phyloP scores from a whole-genome alignment of 2,329 filamentous ascomycete species.

The Dactylonectria macrodidyma region DNA sequence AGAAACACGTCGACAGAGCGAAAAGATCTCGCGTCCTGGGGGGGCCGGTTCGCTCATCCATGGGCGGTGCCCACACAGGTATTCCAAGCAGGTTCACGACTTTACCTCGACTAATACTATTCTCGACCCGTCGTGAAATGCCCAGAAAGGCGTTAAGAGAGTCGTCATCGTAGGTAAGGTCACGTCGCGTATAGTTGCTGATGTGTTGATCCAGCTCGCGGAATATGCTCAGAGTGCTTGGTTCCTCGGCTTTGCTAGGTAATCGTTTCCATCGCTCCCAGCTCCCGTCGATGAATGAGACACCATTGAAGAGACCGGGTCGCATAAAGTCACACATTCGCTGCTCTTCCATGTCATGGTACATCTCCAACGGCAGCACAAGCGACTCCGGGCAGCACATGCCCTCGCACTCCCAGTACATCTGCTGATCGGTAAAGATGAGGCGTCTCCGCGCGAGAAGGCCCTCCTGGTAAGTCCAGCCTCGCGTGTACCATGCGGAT shows the following conservation, averaged over 20 bases:
- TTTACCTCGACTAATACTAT: slow-evolving; percentile 49
- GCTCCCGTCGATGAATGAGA: slow-evolving; percentile 53
- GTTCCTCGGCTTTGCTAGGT: slow-evolving; percentile 46
- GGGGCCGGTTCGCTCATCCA: slow-evolving; percentile 35
- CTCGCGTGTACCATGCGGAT: slow-evolving; percentile 54
- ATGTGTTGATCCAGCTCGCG: slow-evolving; percentile 54
- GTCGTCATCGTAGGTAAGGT: slow-evolving; percentile 51
- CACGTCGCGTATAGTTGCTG: slow-evolving; percentile 49
- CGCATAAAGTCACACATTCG: slow-evolving; percentile 55
- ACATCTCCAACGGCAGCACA: slow-evolving; percentile 50
- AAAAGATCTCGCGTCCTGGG: slow-evolving; percentile 52
- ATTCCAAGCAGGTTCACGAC: slow-evolving; percentile 51
- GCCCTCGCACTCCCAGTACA: slow-evolving; percentile 58
- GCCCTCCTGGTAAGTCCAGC: slow-evolving; percentile 59
- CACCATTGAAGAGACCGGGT: slow-evolving; percentile 53
- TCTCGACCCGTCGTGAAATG: slow-evolving; percentile 50
- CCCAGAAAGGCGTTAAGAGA: slow-evolving; percentile 53
- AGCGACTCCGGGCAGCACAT: slow-evolving; percentile 56
- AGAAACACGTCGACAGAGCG: slow-evolving; percentile 54
- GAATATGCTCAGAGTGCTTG: slow-evolving; percentile 55
- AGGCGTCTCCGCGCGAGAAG: slow-evolving; percentile 55
- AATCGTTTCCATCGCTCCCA: slow-evolving; percentile 55
- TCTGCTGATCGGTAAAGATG: slow-evolving; percentile 57
- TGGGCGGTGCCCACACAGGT: slow-evolving; percentile 50
- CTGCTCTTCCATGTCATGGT: slow-evolving; percentile 52